Conservation (phyloP, 257 asterid genomes). For the Ocimum tenuiflorum region DNA sequence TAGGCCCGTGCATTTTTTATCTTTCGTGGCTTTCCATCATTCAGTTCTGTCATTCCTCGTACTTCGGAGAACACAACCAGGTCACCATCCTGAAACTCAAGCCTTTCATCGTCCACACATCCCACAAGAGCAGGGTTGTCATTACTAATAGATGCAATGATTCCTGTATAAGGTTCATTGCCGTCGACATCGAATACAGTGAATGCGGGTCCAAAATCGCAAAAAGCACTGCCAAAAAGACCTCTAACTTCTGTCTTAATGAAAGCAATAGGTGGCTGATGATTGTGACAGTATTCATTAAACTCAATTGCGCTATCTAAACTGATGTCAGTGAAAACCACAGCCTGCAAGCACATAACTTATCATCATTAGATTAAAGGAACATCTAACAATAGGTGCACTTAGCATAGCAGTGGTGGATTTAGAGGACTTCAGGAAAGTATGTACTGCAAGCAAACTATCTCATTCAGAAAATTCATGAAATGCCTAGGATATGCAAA, state of each 20-base stretch:
- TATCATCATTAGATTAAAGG: neutral
- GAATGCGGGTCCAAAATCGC: conserved; percentile 91
- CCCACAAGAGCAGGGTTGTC: conserved; percentile 80
- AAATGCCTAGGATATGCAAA: neutral
- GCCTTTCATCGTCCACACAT: conserved; percentile 94
- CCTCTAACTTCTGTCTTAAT: conserved; percentile 85
- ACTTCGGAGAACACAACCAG: conserved; percentile 81
- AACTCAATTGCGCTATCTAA: conserved; percentile 61
- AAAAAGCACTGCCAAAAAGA: conserved; percentile 72
- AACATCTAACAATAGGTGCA: neutral
- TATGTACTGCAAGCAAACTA: neutral
- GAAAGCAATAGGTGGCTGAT: conserved; percentile 87
- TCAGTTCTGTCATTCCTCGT: conserved; percentile 78
- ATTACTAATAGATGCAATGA: conserved; percentile 79
- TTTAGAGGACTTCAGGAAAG: neutral
- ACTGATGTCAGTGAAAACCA: conserved; percentile 63
- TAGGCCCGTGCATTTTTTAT: conserved; percentile 61
- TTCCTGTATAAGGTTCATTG: conserved; percentile 88
- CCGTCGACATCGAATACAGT: conserved; percentile 88
- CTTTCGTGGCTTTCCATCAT: conserved; percentile 94
- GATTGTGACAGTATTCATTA: conserved; percentile 74
- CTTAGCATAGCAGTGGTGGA: neutral
- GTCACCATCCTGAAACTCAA: conserved; percentile 92
- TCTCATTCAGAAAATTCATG: neutral
- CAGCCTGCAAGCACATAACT: conserved; percentile 53